phyloP scores from a whole-genome alignment of 768 basidiomycete genomes.

The Podaxis sp. region DNA sequence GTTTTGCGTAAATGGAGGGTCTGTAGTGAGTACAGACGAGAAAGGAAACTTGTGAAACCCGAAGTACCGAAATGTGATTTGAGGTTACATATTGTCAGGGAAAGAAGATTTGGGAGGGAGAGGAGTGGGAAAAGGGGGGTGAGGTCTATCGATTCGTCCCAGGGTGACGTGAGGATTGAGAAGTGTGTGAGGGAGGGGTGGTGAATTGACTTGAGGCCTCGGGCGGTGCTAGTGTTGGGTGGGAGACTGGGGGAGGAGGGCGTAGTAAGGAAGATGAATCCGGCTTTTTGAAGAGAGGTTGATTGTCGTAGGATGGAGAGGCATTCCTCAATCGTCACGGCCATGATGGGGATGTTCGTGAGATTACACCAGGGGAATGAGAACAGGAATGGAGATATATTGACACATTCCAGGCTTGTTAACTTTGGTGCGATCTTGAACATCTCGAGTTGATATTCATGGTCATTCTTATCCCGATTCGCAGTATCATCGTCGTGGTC shows the following conservation, averaged over 20 bases:
- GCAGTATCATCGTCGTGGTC: not conserved
- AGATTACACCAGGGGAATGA: conserved; percentile 31
- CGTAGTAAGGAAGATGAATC: conserved; percentile 23
- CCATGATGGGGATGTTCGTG: conserved; percentile 26
- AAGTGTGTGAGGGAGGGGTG: conserved; percentile 30
- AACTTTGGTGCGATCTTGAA: conserved; percentile 27
- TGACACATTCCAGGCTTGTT: conserved; percentile 29
- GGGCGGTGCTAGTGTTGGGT: conserved; percentile 2
- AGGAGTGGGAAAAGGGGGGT: conserved; percentile 31
- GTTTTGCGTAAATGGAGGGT: conserved; percentile 35
- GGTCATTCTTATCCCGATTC: not conserved
- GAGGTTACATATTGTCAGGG: conserved; percentile 36
- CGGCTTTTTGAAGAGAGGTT: conserved; percentile 21
- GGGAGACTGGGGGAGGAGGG: not conserved
- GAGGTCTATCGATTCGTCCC: conserved; percentile 31
- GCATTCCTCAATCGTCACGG: conserved; percentile 27
- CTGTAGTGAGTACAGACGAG: conserved; percentile 25
- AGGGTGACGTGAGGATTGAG: conserved; percentile 32
- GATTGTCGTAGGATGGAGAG: conserved; percentile 25
- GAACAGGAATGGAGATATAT: conserved; percentile 28
- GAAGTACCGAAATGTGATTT: conserved; percentile 25
- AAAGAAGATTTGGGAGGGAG: conserved; percentile 29
- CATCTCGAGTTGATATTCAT: conserved; percentile 18
- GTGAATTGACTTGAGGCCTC: conserved; percentile 16
- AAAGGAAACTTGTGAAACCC: conserved; percentile 30